Conservation (phyloP, 2,329 filamentous ascomycete genomes). For the Colletotrichum simmondsii region DNA sequence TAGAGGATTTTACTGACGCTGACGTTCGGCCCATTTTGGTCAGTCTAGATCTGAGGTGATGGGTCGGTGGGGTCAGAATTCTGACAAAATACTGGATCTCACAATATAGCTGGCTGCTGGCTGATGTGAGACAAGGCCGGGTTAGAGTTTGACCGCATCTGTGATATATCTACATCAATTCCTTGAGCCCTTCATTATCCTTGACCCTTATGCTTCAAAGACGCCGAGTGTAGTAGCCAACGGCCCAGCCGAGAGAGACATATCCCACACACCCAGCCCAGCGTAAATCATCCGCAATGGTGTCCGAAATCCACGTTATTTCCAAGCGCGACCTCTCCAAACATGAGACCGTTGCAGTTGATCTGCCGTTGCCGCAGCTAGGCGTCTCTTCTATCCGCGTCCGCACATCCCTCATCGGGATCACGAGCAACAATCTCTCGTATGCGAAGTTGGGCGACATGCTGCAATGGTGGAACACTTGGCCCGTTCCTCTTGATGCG, state of each 20-base stretch:
- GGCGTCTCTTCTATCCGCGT: conserved; percentile 43
- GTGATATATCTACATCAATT: background rate
- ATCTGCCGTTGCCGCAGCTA: conserved; percentile 28
- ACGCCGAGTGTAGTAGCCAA: background rate
- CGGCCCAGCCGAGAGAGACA: background rate
- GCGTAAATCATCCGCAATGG: conserved; percentile 5
- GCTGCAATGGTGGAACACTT: conserved; percentile 53
- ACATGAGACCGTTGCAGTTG: conserved; percentile 34
- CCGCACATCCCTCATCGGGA: conserved; percentile 41
- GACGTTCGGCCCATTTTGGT: background rate
- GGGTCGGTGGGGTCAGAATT: background rate
- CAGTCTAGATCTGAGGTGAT: background rate
- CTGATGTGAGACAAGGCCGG: background rate
- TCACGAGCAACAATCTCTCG: conserved; percentile 48
- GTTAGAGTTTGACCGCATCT: background rate
- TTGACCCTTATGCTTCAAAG: background rate
- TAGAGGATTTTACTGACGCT: background rate
- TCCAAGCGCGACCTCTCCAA: conserved; percentile 40
- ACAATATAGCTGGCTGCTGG: background rate
- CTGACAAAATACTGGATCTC: background rate
- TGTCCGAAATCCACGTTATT: conserved; percentile 40
- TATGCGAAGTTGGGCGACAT: conserved; percentile 44
- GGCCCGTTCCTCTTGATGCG: conserved; percentile 50
- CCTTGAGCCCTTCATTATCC: background rate
- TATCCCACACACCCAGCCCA: background rate